A percentile compares a stretch with the other conserved stretches of the same genome.
Conservation (phyloP, 306 rosid genomes). For the Inga laurina region DNA sequence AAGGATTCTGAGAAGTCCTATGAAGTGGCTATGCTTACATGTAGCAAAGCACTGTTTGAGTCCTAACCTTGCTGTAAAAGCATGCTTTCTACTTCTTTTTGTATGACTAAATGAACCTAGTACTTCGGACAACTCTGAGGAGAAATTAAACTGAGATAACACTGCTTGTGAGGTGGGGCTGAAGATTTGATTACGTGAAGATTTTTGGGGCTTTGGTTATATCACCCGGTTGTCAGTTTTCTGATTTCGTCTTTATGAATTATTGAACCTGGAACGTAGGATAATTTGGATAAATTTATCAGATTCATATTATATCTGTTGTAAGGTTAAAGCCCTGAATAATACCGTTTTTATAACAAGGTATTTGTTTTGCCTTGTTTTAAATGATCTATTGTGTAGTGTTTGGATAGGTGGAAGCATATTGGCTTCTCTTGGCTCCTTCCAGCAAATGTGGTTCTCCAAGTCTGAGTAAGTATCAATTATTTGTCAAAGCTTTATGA, state of each 20-base stretch:
- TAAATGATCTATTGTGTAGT: conserved; percentile 45
- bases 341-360: neutral
- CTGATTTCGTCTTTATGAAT: conserved; percentile 1
- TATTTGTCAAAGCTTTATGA: neutral
- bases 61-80: neutral
- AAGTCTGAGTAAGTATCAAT: conserved; percentile 76
- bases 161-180: neutral
- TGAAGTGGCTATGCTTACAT: conserved; percentile 7
- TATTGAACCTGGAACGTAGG: neutral
- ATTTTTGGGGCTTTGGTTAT: neutral
- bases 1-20: neutral
- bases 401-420: conserved; percentile 99
- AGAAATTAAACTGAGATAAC: neutral
- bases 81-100: neutral
- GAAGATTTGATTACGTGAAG: neutral
- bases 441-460: conserved; percentile 90
- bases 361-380: neutral
- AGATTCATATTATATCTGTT: neutral
- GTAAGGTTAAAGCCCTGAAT: conserved; percentile 4
- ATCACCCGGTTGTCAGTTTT: neutral
- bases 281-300: neutral
- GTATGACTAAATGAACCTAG: conserved; percentile 5
- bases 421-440: conserved; percentile 99
- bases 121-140: neutral
- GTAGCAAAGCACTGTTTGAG: neutral